Conservation (phyloP, 371 early-diverging fungal species). For the Rhizopus sp. region DNA sequence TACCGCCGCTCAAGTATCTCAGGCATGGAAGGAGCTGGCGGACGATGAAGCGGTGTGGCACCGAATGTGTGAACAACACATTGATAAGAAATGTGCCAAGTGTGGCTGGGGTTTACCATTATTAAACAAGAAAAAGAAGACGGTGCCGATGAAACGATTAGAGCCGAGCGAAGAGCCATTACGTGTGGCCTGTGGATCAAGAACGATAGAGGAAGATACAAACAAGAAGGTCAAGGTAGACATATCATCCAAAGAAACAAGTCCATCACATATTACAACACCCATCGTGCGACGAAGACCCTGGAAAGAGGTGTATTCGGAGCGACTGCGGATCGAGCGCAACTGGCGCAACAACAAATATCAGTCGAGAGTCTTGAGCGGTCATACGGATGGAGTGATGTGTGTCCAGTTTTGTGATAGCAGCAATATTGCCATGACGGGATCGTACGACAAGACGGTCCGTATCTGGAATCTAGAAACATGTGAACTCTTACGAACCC, state of each 20-base stretch:
- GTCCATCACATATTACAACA: neutral
- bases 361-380: slow-evolving; percentile 58
- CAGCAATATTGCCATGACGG: slow-evolving; percentile 72
- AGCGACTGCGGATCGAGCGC: slow-evolving; percentile 77
- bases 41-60: slow-evolving; percentile 93
- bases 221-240: no score
- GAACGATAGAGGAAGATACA: neutral
- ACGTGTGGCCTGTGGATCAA: slow-evolving; percentile 21
- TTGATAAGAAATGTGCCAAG: slow-evolving; percentile 88
- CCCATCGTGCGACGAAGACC: slow-evolving; percentile 38
- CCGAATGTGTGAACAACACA: slow-evolving; percentile 93
- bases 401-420: slow-evolving; percentile 85
- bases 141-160: slow-evolving; percentile 12
- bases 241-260: neutral
- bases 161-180: slow-evolving; percentile 19
- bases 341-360: slow-evolving; percentile 85
- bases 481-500: slow-evolving; percentile 64
- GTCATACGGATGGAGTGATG: slow-evolving; percentile 88
- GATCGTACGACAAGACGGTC: slow-evolving; percentile 83
- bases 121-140: slow-evolving; percentile 44
- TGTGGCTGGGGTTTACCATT: slow-evolving; percentile 94
- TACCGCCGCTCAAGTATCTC: slow-evolving; percentile 82
- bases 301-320: slow-evolving; percentile 87
- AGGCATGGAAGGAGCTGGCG: slow-evolving; percentile 74
- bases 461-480: slow-evolving; percentile 84